These are phyloP conservation scores for Phytophthora litchii DNA, from an alignment of 352 stramenopile species.

Conservation along the genomic window DNA sequence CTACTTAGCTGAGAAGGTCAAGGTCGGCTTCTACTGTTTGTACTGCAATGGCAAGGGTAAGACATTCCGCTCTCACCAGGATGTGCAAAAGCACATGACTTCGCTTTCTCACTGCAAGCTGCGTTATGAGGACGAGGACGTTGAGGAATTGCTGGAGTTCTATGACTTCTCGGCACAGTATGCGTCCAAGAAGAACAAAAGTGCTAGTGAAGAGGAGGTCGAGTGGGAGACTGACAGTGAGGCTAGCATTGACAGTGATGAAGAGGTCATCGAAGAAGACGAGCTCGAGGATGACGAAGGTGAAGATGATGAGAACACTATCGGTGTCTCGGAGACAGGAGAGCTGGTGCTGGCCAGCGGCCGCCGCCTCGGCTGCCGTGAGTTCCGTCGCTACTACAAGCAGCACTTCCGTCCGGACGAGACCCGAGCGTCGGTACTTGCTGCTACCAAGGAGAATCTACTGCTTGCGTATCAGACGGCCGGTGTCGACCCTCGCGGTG, in stretches of 20 bases:
- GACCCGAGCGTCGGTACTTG: constrained; percentile 71
- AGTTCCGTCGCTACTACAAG: constrained; percentile 91
- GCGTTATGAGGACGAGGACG: constrained; percentile 90
- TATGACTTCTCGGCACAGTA: constrained; percentile 92
- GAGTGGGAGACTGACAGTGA: constrained; percentile 87
- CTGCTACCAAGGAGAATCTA: constrained; percentile 79
- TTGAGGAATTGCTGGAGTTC: constrained; percentile 90
- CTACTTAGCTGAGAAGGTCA: constrained; percentile 97
- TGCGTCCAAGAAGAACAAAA: constrained; percentile 38
- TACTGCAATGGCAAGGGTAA: constrained; percentile 94
- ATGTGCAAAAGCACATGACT: constrained; percentile 96
- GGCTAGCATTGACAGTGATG: constrained; percentile 73
- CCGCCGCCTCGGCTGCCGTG: constrained; percentile 84
- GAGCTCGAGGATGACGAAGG: constrained; percentile 47
- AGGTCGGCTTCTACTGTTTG: constrained; percentile 94
- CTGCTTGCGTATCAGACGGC: constrained; percentile 77
- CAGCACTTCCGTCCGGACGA: constrained; percentile 88
- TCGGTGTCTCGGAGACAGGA: constrained; percentile 88
- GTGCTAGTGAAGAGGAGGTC: constrained; percentile 42
- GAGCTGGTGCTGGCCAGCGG: constrained; percentile 89
- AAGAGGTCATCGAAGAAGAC: constrained; percentile 75
- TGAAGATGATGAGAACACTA: constrained; percentile 49
- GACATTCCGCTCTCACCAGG: constrained; percentile 88
- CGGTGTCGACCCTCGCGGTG: constrained; percentile 60
- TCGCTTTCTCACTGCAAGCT: constrained; percentile 92